Base-by-base conservation (phyloP, 108 stramenopile species). In the Discostella stelligeroides region DNA sequence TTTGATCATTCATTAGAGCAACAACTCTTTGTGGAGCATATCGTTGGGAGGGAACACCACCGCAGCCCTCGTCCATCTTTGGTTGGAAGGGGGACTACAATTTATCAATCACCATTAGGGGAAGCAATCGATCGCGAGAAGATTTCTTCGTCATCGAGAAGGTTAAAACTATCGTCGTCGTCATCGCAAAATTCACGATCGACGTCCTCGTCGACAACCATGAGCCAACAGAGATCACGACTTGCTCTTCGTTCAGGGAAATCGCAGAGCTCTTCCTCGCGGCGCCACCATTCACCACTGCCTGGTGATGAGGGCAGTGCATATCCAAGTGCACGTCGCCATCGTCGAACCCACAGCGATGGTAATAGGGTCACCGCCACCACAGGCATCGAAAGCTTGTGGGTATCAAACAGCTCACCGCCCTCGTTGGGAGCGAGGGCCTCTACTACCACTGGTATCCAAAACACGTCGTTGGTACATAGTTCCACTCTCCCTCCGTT, bases 1-100 rank as follows among this genome's bases (percentile, higher is more conserved):
- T n/a, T 45, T 45, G 43, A 45, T 45, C 13, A 45, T 45, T 45
- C 43, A 10, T 45, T 45, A n/a, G 43, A 45, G 43, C 43, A 45
- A 10, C 43, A 45, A 13, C 12, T 45, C 2, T 45, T 34, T 34
- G 34, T 34, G 34, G 34, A 34, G 34, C 34, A 34, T 34, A 34
- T 34, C 34, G 34, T 34, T 34, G 34, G 34, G 34, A 34, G 34
- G 34, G 34, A 34, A 34, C 34, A 34, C 34, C 34, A 34, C 34
- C 34, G 6, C 34, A 34, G 34, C 34, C 34, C 34, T 34, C 34
- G 34, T 5, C 34, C 34, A 34, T 6, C 34, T 6, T 3, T 34
- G 6, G 43, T 45, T 1, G 43, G 43, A n/a, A 45, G 43, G 43
- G 43, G 15, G n/a, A 45, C 7, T 4, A 45, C 43, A 45, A 45